Percentiles rank a stretch among this genome's conserved stretches.
Evolutionary conservation across 495 filamentous ascomycete species (phyloP).

Genomic region (Penicillium flavigenum): DNA sequence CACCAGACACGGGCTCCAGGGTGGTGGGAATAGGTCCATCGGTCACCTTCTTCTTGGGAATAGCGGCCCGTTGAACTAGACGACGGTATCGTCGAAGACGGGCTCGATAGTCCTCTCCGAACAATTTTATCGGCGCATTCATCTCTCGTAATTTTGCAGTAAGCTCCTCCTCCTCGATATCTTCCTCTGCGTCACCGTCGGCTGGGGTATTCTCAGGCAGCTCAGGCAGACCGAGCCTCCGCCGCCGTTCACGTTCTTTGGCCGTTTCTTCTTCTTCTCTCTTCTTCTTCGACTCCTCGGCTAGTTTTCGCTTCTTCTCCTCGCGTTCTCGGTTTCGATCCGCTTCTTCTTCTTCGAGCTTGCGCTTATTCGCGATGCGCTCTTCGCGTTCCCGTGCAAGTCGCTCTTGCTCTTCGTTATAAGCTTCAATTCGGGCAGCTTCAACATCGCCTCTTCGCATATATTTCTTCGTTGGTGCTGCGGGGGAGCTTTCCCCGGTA

Average conservation of each 20-base stretch:
- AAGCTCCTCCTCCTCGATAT: slow-evolving; percentile 73
- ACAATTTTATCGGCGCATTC: slow-evolving; percentile 70
- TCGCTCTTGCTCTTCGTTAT: slow-evolving; percentile 72
- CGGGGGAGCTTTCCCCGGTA: slow-evolving; percentile 26
- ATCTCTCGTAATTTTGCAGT: slow-evolving; percentile 63
- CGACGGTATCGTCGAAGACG: slow-evolving; percentile 68
- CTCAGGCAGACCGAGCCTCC: slow-evolving; percentile 68
- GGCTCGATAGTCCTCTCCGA: slow-evolving; percentile 76
- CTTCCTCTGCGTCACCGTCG: slow-evolving; percentile 52
- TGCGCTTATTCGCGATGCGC: slow-evolving; percentile 71
- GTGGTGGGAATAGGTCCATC: slow-evolving; percentile 68
- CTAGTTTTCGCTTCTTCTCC: slow-evolving; percentile 74
- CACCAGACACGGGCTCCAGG: slow-evolving; percentile 71
- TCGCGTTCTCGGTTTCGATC: slow-evolving; percentile 65
- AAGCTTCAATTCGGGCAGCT: slow-evolving; percentile 75
- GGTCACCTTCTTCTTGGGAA: slow-evolving; percentile 53
- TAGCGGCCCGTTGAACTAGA: slow-evolving; percentile 47
- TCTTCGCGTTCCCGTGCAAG: slow-evolving; percentile 67
- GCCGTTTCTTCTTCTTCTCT: slow-evolving; percentile 69
- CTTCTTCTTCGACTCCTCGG: slow-evolving; percentile 69
- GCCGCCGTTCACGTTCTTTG: slow-evolving; percentile 54
- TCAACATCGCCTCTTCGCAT: slow-evolving; percentile 83
- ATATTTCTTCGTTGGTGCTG: slow-evolving; percentile 67
- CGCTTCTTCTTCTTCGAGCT: slow-evolving; percentile 84
- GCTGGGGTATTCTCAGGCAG: slow-evolving; percentile 49